Conservation (phyloP, 2,329 filamentous ascomycete species). For the Aphanocladium album region DNA sequence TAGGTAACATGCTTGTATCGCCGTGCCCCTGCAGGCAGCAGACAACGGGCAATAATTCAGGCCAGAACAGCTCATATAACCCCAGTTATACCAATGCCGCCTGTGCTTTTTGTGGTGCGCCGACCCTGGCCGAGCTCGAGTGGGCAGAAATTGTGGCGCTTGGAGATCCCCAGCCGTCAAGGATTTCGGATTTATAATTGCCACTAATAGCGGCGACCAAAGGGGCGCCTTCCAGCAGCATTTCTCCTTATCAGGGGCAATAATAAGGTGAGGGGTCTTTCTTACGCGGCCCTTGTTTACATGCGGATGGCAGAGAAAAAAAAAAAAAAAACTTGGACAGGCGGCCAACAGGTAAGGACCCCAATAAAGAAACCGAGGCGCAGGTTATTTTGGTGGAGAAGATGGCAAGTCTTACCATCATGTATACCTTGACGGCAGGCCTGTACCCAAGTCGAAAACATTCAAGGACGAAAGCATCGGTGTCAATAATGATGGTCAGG, state of each 20-base stretch:
- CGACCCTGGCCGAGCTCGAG: background rate
- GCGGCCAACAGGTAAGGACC: background rate
- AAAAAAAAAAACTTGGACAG: background rate
- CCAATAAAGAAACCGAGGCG: background rate
- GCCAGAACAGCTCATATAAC: background rate
- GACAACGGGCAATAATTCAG: background rate
- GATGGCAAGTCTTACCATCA: conserved; percentile 1
- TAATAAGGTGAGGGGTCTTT: background rate
- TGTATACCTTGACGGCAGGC: no score
- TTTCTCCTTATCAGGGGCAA: background rate
- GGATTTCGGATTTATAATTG: background rate
- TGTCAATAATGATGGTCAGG: background rate
- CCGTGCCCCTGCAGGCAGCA: background rate
- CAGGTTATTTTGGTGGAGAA: conserved; percentile 2
- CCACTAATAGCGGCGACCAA: background rate
- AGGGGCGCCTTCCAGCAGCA: background rate
- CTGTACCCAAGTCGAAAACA: no score
- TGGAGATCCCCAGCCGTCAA: background rate
- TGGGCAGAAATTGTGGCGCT: background rate
- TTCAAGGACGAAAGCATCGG: background rate
- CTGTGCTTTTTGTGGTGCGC: background rate
- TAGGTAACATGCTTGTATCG: no score
- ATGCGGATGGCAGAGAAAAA: background rate
- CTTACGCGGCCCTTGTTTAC: background rate
- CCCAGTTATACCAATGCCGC: background rate